A percentile compares a stretch with the other conserved stretches of the same genome.
Conservation (phyloP, 148 eudicot species). For the Rhododendron williamsianum region DNA sequence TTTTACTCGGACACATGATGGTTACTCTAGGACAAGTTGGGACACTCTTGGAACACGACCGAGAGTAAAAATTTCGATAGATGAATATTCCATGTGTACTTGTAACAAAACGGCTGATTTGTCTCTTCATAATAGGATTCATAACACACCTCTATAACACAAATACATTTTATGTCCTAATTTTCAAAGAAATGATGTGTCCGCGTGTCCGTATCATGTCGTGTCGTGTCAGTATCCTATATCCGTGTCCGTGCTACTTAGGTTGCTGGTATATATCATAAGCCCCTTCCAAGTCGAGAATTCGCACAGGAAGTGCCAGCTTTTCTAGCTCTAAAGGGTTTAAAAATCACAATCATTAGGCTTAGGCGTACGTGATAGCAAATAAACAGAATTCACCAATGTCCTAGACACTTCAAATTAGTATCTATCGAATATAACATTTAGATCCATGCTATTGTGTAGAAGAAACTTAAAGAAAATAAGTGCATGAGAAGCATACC, state of each 20-base stretch:
- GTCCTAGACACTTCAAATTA: neutral
- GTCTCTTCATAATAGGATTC: neutral
- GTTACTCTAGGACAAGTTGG: neutral
- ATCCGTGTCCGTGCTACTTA: neutral
- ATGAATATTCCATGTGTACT: neutral
- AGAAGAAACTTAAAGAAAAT: neutral
- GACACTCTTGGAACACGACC: neutral
- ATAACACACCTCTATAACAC: neutral
- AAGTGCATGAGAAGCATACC: slow-evolving; percentile 37
- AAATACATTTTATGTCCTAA: neutral
- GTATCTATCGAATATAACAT: neutral
- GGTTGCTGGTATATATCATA: neutral
- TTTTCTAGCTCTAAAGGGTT: neutral
- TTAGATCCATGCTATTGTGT: neutral
- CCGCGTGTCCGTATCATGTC: neutral
- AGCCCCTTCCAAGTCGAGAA: neutral
- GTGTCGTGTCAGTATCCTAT: neutral
- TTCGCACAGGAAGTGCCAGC: neutral
- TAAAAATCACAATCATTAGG: neutral
- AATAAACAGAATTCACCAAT: neutral
- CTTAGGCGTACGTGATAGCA: neutral
- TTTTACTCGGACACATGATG: neutral
- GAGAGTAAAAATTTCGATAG: too few relatives aligned
- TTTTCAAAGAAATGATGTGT: neutral
- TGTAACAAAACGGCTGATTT: neutral